phyloP scores from a whole-genome alignment of 257 asterid species.

The Fraxinus quadrangulata region DNA sequence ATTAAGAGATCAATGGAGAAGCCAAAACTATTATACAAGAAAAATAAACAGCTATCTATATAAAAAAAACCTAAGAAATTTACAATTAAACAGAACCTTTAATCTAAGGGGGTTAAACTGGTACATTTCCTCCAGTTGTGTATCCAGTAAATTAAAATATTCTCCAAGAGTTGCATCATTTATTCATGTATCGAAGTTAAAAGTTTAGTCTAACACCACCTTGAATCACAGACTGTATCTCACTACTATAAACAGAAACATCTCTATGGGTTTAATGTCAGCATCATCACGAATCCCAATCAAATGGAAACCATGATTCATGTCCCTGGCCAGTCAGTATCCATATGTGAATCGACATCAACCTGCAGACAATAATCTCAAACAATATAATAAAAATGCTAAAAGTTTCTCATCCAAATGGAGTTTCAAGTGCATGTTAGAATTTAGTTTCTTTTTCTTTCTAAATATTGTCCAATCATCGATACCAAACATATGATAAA shows the following conservation, averaged over 20 bases:
- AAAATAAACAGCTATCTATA: too few species aligned
- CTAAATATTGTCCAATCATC: neutral
- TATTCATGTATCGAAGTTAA: neutral
- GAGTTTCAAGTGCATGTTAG: neutral
- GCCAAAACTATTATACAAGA: too few species aligned
- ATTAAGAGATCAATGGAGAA: too few species aligned
- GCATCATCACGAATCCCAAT: neutral
- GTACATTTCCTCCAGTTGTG: neutral
- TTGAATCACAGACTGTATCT: neutral
- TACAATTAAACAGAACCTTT: neutral
- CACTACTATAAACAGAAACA: slow-evolving; percentile 25
- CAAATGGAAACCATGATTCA: slow-evolving; percentile 16
- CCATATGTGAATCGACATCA: slow-evolving; percentile 27
- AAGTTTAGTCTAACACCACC: neutral
- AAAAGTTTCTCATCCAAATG: neutral
- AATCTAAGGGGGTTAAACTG: neutral
- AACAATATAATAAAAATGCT: neutral
- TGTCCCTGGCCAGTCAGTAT: slow-evolving; percentile 33
- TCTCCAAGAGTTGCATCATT: neutral
- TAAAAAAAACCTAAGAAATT: neutral
- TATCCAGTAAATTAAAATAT: neutral
- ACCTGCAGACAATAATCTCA: slow-evolving; percentile 24
- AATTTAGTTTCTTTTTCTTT: neutral
- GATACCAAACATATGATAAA: neutral
- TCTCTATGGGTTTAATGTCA: slow-evolving; percentile 18